A percentile compares a stretch with the other conserved stretches of the same genome.
phyloP scores from a whole-genome alignment of 768 basidiomycete genomes.

The Clitopilus passeckerianus region DNA sequence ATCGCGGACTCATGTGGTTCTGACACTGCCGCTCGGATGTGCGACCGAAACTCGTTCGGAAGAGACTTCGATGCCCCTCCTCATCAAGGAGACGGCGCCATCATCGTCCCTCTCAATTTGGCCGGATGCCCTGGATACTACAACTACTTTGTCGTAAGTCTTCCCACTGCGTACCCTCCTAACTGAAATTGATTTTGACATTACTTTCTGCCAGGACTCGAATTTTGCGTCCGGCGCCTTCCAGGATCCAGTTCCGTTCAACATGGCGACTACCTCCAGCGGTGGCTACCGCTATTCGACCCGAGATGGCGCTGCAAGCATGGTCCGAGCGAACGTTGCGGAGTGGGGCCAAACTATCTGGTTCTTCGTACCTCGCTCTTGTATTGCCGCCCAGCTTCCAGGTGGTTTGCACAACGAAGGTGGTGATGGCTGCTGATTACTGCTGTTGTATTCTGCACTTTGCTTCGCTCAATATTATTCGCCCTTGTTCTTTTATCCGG shows the following conservation, averaged over 20 bases:
- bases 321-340: constrained; percentile 18
- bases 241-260: constrained; percentile 20
- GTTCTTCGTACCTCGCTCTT: constrained; percentile 21
- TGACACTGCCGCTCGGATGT: constrained; percentile 11
- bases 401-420: constrained; percentile 16
- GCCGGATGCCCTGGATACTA: constrained; percentile 18
- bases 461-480: too few relatives aligned
- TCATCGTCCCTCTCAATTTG: constrained; percentile 16
- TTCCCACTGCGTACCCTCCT: not conserved
- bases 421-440: constrained; percentile 16
- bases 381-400: constrained; percentile 18
- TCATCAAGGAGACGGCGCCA: constrained; percentile 17
- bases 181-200: not conserved
- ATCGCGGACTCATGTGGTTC: constrained; percentile 14
- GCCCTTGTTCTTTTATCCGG: not conserved
- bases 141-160: constrained; percentile 20
- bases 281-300: constrained; percentile 18
- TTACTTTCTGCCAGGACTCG: constrained; percentile 10
- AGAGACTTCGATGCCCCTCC: constrained; percentile 20
- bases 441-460: not conserved
- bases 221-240: constrained; percentile 16
- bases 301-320: constrained; percentile 14
- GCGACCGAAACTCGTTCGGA: constrained; percentile 17
- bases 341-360: constrained; percentile 20
- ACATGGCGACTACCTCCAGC: constrained; percentile 14